Evolutionary conservation across 1,284 basidiomycete genomes (phyloP).

Genomic region (Termitomyces sp.): DNA sequence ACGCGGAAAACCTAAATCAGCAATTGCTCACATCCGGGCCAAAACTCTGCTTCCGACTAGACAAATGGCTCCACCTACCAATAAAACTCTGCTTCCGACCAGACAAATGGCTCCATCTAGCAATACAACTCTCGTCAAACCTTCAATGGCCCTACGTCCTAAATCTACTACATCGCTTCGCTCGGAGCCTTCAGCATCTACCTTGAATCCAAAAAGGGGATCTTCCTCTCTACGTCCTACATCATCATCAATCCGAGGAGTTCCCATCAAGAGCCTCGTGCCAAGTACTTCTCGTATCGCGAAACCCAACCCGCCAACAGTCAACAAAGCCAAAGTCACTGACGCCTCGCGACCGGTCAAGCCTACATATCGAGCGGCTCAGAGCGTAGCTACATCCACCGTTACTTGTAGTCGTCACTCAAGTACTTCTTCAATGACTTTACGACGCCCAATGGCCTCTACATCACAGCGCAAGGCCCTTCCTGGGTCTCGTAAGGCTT

Average conservation of each 20-base stretch:
- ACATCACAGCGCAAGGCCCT: constrained; percentile 8
- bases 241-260: background rate
- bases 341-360: background rate
- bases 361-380: background rate
- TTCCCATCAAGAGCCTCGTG: background rate
- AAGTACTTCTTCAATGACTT: background rate
- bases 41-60: background rate
- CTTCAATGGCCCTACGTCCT: background rate
- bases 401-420: constrained; percentile 7
- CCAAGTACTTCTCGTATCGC: background rate
- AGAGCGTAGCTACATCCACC: constrained; percentile 3
- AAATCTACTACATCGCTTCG: background rate
- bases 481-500: background rate
- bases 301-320: background rate
- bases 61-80: background rate
- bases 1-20: background rate
- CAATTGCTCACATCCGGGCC: background rate
- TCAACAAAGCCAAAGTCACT: background rate
- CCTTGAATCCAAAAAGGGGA: background rate
- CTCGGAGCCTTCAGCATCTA: background rate
- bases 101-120: background rate
- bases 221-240: constrained; percentile 1
- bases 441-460: constrained; percentile 11
- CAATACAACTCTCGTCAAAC: background rate
- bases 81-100: background rate